A percentile compares a stretch with the other conserved stretches of the same genome.
phyloP scores from a whole-genome alignment of 805 yeast species.

The Teunomyces panamensis region DNA sequence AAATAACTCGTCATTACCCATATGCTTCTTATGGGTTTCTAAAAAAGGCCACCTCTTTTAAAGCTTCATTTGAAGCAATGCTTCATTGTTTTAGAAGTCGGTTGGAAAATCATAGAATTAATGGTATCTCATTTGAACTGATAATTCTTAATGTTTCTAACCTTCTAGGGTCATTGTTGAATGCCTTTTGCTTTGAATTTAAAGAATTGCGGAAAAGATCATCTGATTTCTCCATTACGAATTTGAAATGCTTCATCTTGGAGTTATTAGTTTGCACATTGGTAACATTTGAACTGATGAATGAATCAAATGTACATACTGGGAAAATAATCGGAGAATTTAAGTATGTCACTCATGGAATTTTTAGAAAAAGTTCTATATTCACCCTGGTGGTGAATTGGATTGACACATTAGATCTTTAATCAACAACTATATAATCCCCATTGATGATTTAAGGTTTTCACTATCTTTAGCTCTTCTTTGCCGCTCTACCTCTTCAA shows the following conservation, averaged over 20 bases:
- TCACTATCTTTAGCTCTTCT: constrained; percentile 68
- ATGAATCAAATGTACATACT: not conserved
- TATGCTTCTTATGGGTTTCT: constrained; percentile 9
- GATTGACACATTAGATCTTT: constrained; percentile 4
- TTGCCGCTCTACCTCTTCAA: constrained; percentile 76
- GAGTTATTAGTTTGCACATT: not conserved
- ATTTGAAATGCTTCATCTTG: constrained; percentile 1
- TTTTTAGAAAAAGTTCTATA: not conserved
- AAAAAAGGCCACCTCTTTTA: constrained; percentile 14
- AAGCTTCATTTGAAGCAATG: constrained; percentile 18
- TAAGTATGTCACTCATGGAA: constrained; percentile 1
- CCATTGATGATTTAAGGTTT: constrained; percentile 52
- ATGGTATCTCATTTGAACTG: constrained; percentile 9
- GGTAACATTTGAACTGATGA: not conserved
- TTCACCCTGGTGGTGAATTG: constrained; percentile 4
- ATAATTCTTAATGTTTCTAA: constrained; percentile 12
- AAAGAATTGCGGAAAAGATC: constrained; percentile 6
- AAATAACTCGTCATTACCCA: constrained; percentile 12
- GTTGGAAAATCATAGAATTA: constrained; percentile 16
- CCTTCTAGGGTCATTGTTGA: constrained; percentile 9
- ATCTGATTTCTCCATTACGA: not conserved
- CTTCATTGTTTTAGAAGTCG: constrained; percentile 20
- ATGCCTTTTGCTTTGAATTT: constrained; percentile 7
- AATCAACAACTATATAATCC: constrained; percentile 18
- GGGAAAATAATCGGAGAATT: constrained; percentile 9